These are phyloP conservation scores for Penicillium digitatum DNA, from an alignment of 2,329 filamentous ascomycete genomes.

Conservation along the genomic window DNA sequence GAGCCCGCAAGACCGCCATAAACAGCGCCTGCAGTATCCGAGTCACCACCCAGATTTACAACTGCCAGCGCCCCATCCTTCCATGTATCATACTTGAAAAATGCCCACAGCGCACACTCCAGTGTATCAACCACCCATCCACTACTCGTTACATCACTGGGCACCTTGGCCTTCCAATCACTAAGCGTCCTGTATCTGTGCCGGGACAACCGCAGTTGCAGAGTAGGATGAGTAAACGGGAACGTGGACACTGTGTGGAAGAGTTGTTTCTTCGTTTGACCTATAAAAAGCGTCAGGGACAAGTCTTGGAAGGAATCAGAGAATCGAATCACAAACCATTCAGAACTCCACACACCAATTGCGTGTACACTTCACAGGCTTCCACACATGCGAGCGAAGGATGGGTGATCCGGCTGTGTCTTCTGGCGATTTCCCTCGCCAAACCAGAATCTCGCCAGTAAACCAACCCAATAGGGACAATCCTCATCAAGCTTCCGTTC, in stretches of 20 bases:
- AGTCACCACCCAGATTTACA: slow-evolving; percentile 44
- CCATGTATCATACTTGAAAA: slow-evolving; percentile 40
- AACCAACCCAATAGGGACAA: slow-evolving; percentile 37
- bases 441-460: slow-evolving; percentile 22
- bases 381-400: slow-evolving; percentile 38
- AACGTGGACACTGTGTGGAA: slow-evolving; percentile 5
- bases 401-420: slow-evolving; percentile 37
- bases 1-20: slow-evolving; percentile 45
- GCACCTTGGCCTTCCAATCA: slow-evolving; percentile 26
- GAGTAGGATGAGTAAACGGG: slow-evolving; percentile 8
- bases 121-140: slow-evolving; percentile 45
- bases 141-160: slow-evolving; percentile 31
- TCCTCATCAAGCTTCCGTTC: slow-evolving; percentile 45
- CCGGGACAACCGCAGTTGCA: slow-evolving; percentile 7
- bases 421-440: slow-evolving; percentile 25
- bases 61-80: slow-evolving; percentile 38
- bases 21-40: slow-evolving; percentile 45
- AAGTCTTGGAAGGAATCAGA: slow-evolving; percentile 5
- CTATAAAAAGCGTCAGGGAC: background rate
- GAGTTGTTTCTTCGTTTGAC: slow-evolving; percentile 17
- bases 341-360: slow-evolving; percentile 32
- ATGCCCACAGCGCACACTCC: slow-evolving; percentile 43
- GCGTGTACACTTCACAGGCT: slow-evolving; percentile 40
- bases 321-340: slow-evolving; percentile 14
- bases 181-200: slow-evolving; percentile 16